phyloP scores from a whole-genome alignment of 768 basidiomycete species.

The Favolaschia claudopus region DNA sequence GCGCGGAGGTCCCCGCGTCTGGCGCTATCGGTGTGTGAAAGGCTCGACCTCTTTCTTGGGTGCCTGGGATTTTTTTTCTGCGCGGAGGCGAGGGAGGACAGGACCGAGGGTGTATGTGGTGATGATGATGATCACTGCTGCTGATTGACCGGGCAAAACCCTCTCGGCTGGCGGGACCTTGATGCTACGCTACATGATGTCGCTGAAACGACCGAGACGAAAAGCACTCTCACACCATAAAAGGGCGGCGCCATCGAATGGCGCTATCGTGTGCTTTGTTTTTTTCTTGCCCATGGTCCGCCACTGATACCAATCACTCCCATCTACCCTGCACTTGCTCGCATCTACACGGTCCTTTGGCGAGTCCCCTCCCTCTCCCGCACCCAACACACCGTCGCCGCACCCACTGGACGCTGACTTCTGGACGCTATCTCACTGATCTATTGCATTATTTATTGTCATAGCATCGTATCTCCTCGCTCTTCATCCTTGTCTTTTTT shows the following conservation, averaged over 20 bases:
- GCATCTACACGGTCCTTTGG: no score
- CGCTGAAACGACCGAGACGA: constrained; percentile 15
- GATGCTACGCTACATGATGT: no score
- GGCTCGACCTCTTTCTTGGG: not conserved
- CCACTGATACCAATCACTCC: not conserved
- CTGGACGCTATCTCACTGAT: no score
- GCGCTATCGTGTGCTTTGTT: not conserved
- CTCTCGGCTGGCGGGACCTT: not conserved
- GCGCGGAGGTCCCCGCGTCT: not conserved
- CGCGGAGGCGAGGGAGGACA: no score
- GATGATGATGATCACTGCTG: constrained; percentile 16
- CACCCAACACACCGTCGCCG: no score
- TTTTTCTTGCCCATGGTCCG: not conserved
- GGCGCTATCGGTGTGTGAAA: not conserved
- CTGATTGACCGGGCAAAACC: no score
- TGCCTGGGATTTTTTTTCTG: not conserved
- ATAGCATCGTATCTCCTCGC: constrained; percentile 19
- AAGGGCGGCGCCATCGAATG: no score
- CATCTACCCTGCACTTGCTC: no score
- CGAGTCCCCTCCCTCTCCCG: no score
- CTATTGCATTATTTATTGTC: constrained; percentile 19
- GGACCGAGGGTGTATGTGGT: no score
- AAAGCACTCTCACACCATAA: constrained; percentile 13
- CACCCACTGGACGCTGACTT: no score
- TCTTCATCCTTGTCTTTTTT: constrained; percentile 20